Conservation (phyloP, 2,329 filamentous ascomycete species). For the Epichloe gansuensis region DNA sequence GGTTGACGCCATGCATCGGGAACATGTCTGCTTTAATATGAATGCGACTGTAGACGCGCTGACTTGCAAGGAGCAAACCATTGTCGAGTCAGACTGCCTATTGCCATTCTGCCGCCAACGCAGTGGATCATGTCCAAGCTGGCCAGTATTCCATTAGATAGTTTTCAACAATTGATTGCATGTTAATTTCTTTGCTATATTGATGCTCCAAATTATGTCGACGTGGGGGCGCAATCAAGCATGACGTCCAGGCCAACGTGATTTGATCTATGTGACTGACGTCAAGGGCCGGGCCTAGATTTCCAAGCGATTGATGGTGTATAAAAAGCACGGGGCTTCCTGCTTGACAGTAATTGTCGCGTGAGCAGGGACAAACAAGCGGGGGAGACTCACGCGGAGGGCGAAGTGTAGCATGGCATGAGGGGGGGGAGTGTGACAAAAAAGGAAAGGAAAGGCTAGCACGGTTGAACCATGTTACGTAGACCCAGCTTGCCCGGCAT, state of each 20-base stretch:
- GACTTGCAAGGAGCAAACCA: not conserved
- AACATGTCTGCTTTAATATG: not conserved
- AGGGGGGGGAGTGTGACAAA: too few relatives aligned
- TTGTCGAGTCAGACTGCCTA: too few relatives aligned
- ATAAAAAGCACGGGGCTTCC: too few relatives aligned
- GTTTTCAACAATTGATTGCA: slow-evolving; percentile 7
- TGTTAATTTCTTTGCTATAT: slow-evolving; percentile 3
- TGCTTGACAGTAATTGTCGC: not conserved
- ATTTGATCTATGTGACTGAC: not conserved
- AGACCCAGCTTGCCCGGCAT: too few relatives aligned
- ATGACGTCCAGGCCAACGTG: not conserved
- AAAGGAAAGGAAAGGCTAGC: too few relatives aligned
- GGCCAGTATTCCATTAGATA: slow-evolving; percentile 5
- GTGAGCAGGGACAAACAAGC: not conserved
- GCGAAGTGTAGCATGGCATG: too few relatives aligned
- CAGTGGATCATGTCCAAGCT: not conserved
- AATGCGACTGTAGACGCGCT: not conserved
- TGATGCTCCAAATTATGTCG: not conserved
- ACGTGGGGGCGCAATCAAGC: not conserved
- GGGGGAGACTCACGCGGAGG: not conserved
- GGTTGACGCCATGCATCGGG: not conserved
- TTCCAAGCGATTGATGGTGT: not conserved
- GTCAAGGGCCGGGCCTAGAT: too few relatives aligned
- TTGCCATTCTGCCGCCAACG: not conserved
- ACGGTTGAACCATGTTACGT: too few relatives aligned